phyloP scores from a whole-genome alignment of 495 filamentous ascomycete genomes.

The Aspergillus kassunensis region DNA sequence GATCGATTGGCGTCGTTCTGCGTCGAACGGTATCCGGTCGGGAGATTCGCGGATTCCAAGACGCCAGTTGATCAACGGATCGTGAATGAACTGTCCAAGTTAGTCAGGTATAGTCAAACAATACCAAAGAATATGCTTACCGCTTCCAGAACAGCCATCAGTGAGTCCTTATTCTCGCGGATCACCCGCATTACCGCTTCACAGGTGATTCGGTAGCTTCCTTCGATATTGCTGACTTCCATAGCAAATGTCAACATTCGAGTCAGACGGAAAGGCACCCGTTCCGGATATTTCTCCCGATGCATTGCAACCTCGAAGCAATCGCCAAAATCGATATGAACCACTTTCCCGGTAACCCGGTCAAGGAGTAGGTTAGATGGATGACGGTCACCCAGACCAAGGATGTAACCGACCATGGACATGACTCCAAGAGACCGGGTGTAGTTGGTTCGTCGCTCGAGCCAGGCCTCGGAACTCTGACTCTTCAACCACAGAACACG shows the following conservation, averaged over 20 bases:
- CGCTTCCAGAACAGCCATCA: constrained; percentile 97
- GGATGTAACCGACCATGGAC: constrained; percentile 99
- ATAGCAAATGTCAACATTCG: constrained; percentile 99
- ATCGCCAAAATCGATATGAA: constrained; percentile 98
- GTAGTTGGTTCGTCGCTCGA: constrained; percentile 95
- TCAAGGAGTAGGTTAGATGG: constrained; percentile 97
- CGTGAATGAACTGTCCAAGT: constrained; percentile 82
- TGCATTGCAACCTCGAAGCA: constrained; percentile 99
- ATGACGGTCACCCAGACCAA: constrained; percentile 93
- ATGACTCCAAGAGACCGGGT: constrained; percentile 95
- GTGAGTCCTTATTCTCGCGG: constrained; percentile 91
- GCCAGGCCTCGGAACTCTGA: constrained; percentile 95
- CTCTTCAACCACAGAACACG: constrained; percentile 97
- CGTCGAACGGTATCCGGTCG: constrained; percentile 70
- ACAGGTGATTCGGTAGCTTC: constrained; percentile 93
- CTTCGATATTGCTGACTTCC: constrained; percentile 99
- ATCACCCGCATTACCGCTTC: constrained; percentile 98
- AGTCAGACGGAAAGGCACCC: constrained; percentile 95
- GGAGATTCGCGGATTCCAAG: constrained; percentile 83
- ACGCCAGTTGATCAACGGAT: constrained; percentile 95
- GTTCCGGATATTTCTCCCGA: constrained; percentile 96
- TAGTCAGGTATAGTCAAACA: constrained; percentile 4
- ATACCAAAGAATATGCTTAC: constrained; percentile 51
- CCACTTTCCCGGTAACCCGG: constrained; percentile 87
- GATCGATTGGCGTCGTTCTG: constrained; percentile 74